Conservation (phyloP, 139 green algal genomes). For the Coelastrella sp. region DNA sequence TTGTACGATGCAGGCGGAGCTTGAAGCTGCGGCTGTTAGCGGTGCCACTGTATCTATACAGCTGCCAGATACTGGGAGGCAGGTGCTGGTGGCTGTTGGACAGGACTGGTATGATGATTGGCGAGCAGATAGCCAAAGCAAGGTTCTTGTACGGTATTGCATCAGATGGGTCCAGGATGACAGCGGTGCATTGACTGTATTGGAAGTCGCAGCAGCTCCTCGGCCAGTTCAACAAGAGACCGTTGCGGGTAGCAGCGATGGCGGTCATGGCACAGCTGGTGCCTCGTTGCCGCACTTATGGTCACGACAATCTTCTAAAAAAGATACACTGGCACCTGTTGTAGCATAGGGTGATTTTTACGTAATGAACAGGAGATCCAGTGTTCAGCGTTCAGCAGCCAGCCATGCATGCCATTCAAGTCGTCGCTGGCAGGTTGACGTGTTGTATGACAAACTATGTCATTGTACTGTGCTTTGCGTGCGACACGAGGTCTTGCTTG, state of each 20-base stretch:
- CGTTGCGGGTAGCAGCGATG: background rate
- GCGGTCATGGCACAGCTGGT: background rate
- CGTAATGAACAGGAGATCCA: too few relatives aligned
- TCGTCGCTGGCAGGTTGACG: too few relatives aligned
- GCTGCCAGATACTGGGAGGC: constrained; percentile 51
- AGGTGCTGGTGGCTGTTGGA: constrained; percentile 61
- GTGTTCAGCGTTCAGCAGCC: too few relatives aligned
- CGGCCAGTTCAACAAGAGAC: background rate
- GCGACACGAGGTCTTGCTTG: too few relatives aligned
- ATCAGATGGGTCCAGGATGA: constrained; percentile 80
- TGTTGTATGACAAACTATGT: background rate
- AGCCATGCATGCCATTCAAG: too few relatives aligned
- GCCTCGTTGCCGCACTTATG: background rate
- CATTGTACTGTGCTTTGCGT: background rate
- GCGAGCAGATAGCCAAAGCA: background rate
- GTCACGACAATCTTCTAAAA: background rate
- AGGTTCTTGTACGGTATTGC: constrained; percentile 50
- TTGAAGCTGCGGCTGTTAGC: constrained; percentile 18
- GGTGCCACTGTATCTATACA: constrained; percentile 19
- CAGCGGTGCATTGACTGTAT: constrained; percentile 64
- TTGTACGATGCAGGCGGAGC: constrained; percentile 15
- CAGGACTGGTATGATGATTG: constrained; percentile 47
- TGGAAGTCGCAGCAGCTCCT: constrained; percentile 26
- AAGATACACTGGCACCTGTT: background rate
- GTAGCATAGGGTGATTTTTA: background rate